A percentile compares a stretch with the other conserved stretches of the same genome.
phyloP scores from a whole-genome alignment of 352 stramenopile genomes.

The Globisporangium barbulae region DNA sequence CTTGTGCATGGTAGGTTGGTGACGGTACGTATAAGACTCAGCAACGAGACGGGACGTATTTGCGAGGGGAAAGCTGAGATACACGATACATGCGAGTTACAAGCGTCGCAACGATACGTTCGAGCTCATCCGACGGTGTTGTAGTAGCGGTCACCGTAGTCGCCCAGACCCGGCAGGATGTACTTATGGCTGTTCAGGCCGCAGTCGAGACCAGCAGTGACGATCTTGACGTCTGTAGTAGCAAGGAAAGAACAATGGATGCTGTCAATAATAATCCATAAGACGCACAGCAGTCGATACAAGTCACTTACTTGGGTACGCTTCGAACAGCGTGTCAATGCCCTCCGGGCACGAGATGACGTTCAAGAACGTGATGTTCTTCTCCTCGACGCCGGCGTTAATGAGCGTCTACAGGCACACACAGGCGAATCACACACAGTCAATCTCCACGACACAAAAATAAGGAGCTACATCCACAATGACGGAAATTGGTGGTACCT shows the following conservation, averaged over 20 bases:
- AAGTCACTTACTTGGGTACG: conserved; percentile 64
- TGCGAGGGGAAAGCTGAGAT: too few species aligned
- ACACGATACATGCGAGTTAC: too few species aligned
- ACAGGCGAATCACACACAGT: neutral
- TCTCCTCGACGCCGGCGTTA: conserved; percentile 77
- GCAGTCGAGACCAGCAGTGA: conserved; percentile 78
- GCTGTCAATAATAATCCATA: neutral
- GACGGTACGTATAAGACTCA: too few species aligned
- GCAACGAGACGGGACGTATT: too few species aligned
- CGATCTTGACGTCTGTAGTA: conserved; percentile 57
- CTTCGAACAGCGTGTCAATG: conserved; percentile 67
- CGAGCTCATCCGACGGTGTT: conserved; percentile 46
- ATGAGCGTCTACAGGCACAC: conserved; percentile 58
- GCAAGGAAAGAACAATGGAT: conserved; percentile 3
- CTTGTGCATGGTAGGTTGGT: too few species aligned
- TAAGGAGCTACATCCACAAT: neutral
- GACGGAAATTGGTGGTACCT: conserved; percentile 32
- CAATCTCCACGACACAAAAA: neutral
- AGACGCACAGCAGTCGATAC: conserved; percentile 23
- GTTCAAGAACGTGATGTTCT: conserved; percentile 94
- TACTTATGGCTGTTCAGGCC: conserved; percentile 94
- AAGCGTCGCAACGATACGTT: too few species aligned
- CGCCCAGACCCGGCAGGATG: conserved; percentile 94
- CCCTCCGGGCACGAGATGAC: conserved; percentile 93
- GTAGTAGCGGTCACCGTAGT: conserved; percentile 95